A percentile compares a stretch with the other conserved stretches of the same genome.
Conservation (phyloP, 345 rosid genomes). For the Melaleuca alternifolia region DNA sequence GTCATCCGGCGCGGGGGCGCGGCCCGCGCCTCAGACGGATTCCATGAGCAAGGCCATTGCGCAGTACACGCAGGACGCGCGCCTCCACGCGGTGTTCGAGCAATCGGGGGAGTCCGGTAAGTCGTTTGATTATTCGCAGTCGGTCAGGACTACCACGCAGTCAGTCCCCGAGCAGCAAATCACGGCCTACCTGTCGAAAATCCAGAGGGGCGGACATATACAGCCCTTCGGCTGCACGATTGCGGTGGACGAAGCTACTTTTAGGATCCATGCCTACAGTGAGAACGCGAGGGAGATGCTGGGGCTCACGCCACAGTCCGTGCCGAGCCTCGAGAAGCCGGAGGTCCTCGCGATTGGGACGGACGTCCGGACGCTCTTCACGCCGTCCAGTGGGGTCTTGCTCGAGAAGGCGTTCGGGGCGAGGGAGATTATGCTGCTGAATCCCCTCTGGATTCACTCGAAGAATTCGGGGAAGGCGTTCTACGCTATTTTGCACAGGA, state of each 20-base stretch:
- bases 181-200: conserved; percentile 68
- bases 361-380: conserved; percentile 67
- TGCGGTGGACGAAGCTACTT: conserved; percentile 64
- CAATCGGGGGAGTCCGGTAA: conserved; percentile 82
- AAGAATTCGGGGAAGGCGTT: conserved; percentile 76
- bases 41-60: conserved; percentile 84
- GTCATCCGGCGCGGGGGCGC: not conserved
- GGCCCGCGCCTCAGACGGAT: conserved; percentile 13
- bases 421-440: conserved; percentile 76
- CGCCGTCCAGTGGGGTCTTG: conserved; percentile 37
- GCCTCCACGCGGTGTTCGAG: conserved; percentile 88
- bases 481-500: conserved; percentile 81
- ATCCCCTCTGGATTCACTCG: conserved; percentile 90
- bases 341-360: conserved; percentile 60
- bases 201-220: conserved; percentile 86
- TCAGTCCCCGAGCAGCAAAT: conserved; percentile 80
- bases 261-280: conserved; percentile 62
- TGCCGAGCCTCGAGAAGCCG: conserved; percentile 63
- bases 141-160: conserved; percentile 44
- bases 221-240: conserved; percentile 95
- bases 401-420: conserved; percentile 84
- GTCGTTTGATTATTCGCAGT: conserved; percentile 79
- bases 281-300: conserved; percentile 87
- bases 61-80: conserved; percentile 90
- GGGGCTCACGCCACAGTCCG: conserved; percentile 75